phyloP scores from a whole-genome alignment of 225 moss, liverwort and hornwort species.

The Ulota crispa region DNA sequence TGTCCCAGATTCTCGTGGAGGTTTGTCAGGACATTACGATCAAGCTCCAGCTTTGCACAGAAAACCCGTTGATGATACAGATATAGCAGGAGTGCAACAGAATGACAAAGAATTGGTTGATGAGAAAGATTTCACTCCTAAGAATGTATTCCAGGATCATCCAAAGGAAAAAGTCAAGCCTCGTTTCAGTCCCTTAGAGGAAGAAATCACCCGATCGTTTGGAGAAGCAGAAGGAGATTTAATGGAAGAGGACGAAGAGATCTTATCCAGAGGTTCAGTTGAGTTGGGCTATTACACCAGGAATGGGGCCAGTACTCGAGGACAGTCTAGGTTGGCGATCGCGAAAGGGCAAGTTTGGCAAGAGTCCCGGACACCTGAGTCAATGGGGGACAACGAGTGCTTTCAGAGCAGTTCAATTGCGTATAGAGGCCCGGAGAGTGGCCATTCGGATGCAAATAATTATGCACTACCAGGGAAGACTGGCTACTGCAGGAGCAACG shows the following conservation, averaged over 20 bases:
- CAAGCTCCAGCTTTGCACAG: conserved; percentile 17
- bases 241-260: conserved; percentile 61
- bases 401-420: conserved; percentile 33
- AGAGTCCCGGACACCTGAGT: conserved; percentile 40
- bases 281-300: conserved; percentile 31
- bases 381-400: conserved; percentile 46
- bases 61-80: not conserved
- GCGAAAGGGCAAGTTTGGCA: conserved; percentile 19
- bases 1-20: conserved; percentile 6
- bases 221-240: conserved; percentile 62
- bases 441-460: conserved; percentile 34
- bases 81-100: not conserved
- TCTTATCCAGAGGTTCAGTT: conserved; percentile 40
- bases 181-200: conserved; percentile 59
- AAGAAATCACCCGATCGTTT: conserved; percentile 49
- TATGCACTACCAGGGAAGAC: conserved; percentile 11
- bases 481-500: not conserved
- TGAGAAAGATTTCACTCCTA: conserved; percentile 34
- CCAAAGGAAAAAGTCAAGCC: conserved; percentile 43
- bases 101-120: conserved; percentile 15
- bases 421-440: conserved; percentile 25
- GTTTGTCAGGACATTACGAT: conserved; percentile 21
- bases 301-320: conserved; percentile 16
- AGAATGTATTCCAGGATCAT: conserved; percentile 20
- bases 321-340: conserved; percentile 16